phyloP scores from a whole-genome alignment of 163 green algal species.

The Scenedesmus sp. region DNA sequence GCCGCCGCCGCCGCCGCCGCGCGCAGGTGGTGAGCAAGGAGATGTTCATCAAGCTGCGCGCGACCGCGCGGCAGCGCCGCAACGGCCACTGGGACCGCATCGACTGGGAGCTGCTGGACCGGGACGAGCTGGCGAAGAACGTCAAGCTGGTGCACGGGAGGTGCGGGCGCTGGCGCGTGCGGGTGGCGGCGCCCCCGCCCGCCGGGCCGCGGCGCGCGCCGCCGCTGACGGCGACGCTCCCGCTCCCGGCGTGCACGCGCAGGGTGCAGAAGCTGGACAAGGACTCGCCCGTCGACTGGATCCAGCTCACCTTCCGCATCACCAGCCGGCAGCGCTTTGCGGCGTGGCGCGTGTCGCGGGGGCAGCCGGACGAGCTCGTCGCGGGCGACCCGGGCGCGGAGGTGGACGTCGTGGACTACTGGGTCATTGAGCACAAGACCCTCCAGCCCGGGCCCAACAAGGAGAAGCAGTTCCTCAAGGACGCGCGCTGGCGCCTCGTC shows the following conservation, averaged over 20 bases:
- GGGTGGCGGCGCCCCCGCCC: too few relatives aligned
- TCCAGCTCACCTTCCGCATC: constrained; percentile 55
- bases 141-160: constrained; percentile 3
- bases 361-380: neutral
- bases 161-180: neutral
- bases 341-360: constrained; percentile 36
- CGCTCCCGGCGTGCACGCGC: neutral
- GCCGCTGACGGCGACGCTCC: too few relatives aligned
- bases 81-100: constrained; percentile 23
- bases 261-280: constrained; percentile 1
- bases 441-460: neutral
- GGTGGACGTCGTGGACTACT: constrained; percentile 62
- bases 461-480: neutral
- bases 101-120: constrained; percentile 10
- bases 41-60: constrained; percentile 17
- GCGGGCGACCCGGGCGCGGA: constrained; percentile 46
- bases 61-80: constrained; percentile 11
- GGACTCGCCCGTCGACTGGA: constrained; percentile 21
- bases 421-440: constrained; percentile 56
- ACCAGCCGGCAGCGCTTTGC: constrained; percentile 54
- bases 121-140: neutral
- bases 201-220: too few relatives aligned
- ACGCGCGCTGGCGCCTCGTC: constrained; percentile 21
- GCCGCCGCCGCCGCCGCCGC: neutral
- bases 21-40: constrained; percentile 12